These are phyloP conservation scores for Torulaspora delbrueckii DNA, from an alignment of 805 yeast genomes.

Conservation along the genomic window DNA sequence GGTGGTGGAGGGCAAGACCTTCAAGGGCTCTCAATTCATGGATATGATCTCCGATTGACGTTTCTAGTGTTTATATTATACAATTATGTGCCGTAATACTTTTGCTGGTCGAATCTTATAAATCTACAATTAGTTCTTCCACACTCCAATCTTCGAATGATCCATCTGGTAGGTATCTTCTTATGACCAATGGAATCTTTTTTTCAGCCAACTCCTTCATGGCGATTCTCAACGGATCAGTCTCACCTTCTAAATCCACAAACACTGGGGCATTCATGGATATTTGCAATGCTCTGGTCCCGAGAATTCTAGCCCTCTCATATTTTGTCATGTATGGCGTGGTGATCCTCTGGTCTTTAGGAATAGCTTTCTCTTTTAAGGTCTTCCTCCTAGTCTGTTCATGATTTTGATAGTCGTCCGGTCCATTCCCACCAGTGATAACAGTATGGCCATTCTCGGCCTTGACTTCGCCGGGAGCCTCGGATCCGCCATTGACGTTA, in stretches of 20 bases:
- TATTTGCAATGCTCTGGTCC: conserved; percentile 95
- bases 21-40: conserved; percentile 60
- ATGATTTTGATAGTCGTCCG: conserved; percentile 43
- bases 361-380: conserved; percentile 75
- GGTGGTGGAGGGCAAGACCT: conserved; percentile 53
- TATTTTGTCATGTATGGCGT: conserved; percentile 99
- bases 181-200: conserved; percentile 89
- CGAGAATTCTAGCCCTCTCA: conserved; percentile 95
- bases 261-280: conserved; percentile 98
- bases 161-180: conserved; percentile 96
- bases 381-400: conserved; percentile 52
- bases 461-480: conserved; percentile 35
- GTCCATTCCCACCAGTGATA: conserved; percentile 64
- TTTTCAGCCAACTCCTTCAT: conserved; percentile 93
- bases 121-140: conserved; percentile 91
- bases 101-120: conserved; percentile 31
- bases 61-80: conserved; percentile 8
- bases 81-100: conserved; percentile 4
- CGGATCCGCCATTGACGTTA: conserved; percentile 30
- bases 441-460: conserved; percentile 67
- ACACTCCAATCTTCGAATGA: conserved; percentile 98
- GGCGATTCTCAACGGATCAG: conserved; percentile 96
- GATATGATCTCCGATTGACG: conserved; percentile 40
- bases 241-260: conserved; percentile 97
- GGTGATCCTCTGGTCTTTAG: conserved; percentile 83